Evolutionary conservation across 2,329 filamentous ascomycete genomes (phyloP), one percentile per base, ranked within the genome.

Genomic region (Pyrenophora seminiperda): DNA sequence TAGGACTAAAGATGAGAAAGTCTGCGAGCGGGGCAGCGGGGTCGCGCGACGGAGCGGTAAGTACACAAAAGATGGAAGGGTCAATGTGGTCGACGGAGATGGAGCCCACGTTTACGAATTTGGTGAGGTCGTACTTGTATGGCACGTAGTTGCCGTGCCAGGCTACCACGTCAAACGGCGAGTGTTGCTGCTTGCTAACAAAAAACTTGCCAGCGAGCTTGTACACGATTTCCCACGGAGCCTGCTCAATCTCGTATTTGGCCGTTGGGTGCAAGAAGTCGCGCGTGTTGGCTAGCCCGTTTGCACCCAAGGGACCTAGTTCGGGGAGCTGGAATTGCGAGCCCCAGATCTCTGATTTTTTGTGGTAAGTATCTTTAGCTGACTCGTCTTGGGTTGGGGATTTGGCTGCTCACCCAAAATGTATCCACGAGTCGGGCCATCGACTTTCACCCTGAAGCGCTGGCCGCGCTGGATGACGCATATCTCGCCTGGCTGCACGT

Each of bases 401-500:
- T 4, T 7, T 10, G 31, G 9, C 22, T 13, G 31, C 55, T 19
- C 42, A 68, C 65, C 89, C 18, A 90, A 80, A 43, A 89, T 88
- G 64, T 91, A 92, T 7, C 89, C 89, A 39, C 88, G 76, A 0
- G 83, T 83, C 3, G 83, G 83, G 1, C 83, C 83, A 2, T 79
- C 76, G 0, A 91, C 79, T n/a, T 76, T 78, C 7, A 93, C 87
- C 38, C 86, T 85, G 75, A 90, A 91, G 18, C 87, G 81, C 60
- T 91, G 79, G 20, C 89, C 88, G 32, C 89, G 80, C 1, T 88
- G 89, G 42, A 93, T 86, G 1, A 93, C 85, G 56, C 81, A 84
- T 37, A 93, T 90, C 72, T 93, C 89, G 70, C 88, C 87, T 1
- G 88, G 88, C 45, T 89, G 81, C n/a, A 92, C 84, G 34, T 90